These are phyloP conservation scores for Talaromyces sp. DNA, from an alignment of 2,329 filamentous ascomycete genomes.

Conservation along the genomic window DNA sequence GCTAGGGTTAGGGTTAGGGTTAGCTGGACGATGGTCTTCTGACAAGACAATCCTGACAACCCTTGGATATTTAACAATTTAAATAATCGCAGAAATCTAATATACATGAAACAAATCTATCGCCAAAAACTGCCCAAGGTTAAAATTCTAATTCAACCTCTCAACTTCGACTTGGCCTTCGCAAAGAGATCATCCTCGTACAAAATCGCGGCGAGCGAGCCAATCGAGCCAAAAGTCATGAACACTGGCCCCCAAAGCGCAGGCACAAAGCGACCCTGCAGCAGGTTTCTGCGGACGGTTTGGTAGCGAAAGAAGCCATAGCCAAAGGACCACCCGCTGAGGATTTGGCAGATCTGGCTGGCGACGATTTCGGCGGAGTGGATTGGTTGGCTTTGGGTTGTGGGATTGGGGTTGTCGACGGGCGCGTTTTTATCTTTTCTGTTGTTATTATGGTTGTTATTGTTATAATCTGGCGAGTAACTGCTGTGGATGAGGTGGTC, in stretches of 20 bases:
- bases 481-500: constrained; percentile 19
- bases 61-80: not conserved
- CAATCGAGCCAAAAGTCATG: constrained; percentile 20
- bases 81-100: too few species aligned
- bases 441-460: not conserved
- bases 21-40: not conserved
- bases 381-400: not conserved
- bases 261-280: constrained; percentile 22
- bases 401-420: not conserved
- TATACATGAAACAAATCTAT: not conserved
- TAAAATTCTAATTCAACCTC: not conserved
- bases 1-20: too few species aligned
- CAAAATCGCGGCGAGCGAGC: constrained; percentile 10
- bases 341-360: constrained; percentile 17
- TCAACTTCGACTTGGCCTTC: not conserved
- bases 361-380: constrained; percentile 9
- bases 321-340: constrained; percentile 23
- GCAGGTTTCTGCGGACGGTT: constrained; percentile 20
- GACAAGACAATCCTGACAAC: not conserved
- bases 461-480: not conserved
- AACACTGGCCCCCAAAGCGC: constrained; percentile 26
- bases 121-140: not conserved
- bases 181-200: not conserved
- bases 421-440: not conserved
- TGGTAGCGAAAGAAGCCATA: constrained; percentile 24